Percentiles rank a stretch among this genome's conserved stretches.
Evolutionary conservation across 495 filamentous ascomycete species (phyloP).

Genomic region (Viridothelium virens): DNA sequence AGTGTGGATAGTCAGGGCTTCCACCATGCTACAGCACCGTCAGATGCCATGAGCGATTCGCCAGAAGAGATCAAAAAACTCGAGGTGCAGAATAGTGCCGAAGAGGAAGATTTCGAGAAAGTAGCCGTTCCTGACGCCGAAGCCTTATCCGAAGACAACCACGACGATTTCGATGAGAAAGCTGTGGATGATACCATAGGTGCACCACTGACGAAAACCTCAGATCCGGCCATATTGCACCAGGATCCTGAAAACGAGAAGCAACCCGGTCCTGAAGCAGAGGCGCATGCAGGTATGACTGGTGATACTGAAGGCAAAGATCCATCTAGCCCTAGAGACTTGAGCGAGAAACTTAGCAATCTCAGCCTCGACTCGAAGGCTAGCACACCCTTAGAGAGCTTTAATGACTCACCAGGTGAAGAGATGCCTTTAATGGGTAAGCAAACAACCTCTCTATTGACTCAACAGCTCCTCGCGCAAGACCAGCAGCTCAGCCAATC

Average conservation of each 20-base stretch:
- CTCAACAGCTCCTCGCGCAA: conserved; percentile 9
- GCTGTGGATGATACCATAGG: not conserved
- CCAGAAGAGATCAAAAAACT: conserved; percentile 43
- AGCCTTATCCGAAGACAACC: conserved; percentile 52
- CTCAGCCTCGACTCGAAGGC: conserved; percentile 41
- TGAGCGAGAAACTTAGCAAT: conserved; percentile 45
- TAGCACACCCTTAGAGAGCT: conserved; percentile 27
- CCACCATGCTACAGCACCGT: conserved; percentile 41
- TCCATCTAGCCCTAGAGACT: conserved; percentile 30
- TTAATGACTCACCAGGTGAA: conserved; percentile 31
- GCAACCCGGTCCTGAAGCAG: conserved; percentile 64
- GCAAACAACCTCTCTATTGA: conserved; percentile 22
- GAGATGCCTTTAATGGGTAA: conserved; percentile 16
- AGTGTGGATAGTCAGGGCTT: conserved; percentile 37
- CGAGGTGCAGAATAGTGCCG: conserved; percentile 68
- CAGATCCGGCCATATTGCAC: conserved; percentile 10
- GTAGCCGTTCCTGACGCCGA: conserved; percentile 62
- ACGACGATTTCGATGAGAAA: conserved; percentile 45
- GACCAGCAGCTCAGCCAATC: conserved; percentile 24
- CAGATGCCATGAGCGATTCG: conserved; percentile 32
- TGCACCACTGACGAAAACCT: conserved; percentile 11
- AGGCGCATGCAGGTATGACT: conserved; percentile 49
- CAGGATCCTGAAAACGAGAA: conserved; percentile 35
- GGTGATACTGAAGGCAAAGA: not conserved
- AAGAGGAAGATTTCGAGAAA: conserved; percentile 94